Conservation (phyloP, 1,284 basidiomycete species). For the Boletus smithii region DNA sequence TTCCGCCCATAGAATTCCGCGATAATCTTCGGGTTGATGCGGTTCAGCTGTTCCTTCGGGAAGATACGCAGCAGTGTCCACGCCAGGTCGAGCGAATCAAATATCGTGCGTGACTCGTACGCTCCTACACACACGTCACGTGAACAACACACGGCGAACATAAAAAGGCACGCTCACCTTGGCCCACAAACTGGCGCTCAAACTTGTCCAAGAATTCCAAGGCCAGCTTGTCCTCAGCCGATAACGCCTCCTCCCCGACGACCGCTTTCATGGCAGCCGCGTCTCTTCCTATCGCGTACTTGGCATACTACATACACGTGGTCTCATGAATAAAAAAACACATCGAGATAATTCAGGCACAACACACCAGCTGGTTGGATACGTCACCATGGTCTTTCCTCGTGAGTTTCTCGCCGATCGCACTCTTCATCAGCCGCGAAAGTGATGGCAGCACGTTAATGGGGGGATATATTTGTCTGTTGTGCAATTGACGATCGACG, state of each 20-base stretch:
- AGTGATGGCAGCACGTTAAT: slow-evolving; percentile 99
- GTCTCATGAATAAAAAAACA: slow-evolving; percentile 18
- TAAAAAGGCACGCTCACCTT: too few species aligned
- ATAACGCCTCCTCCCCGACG: slow-evolving; percentile 97
- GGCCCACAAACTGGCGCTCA: slow-evolving; percentile 91
- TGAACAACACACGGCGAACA: too few species aligned
- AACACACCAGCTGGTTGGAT: slow-evolving; percentile 87
- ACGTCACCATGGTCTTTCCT: slow-evolving; percentile 99
- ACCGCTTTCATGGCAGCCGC: slow-evolving; percentile 99
- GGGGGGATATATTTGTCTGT: slow-evolving; percentile 97
- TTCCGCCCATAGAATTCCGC: slow-evolving; percentile 83
- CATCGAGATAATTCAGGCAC: slow-evolving; percentile 24
- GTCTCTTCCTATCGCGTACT: slow-evolving; percentile 96
- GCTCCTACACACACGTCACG: slow-evolving; percentile 74
- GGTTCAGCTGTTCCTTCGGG: slow-evolving; percentile 98
- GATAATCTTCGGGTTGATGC: slow-evolving; percentile 90
- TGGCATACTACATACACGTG: slow-evolving; percentile 74
- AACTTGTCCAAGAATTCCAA: slow-evolving; percentile 94
- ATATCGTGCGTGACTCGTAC: slow-evolving; percentile 95
- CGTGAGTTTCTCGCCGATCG: slow-evolving; percentile 96
- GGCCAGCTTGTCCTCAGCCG: slow-evolving; percentile 89
- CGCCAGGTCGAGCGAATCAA: slow-evolving; percentile 95
- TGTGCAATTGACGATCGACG: slow-evolving; percentile 92
- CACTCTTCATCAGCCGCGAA: slow-evolving; percentile 99
- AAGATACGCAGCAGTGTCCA: slow-evolving; percentile 98